Base-by-base conservation (phyloP, 192 early-diverging fungal species). In the Lobosporangium transversale region DNA sequence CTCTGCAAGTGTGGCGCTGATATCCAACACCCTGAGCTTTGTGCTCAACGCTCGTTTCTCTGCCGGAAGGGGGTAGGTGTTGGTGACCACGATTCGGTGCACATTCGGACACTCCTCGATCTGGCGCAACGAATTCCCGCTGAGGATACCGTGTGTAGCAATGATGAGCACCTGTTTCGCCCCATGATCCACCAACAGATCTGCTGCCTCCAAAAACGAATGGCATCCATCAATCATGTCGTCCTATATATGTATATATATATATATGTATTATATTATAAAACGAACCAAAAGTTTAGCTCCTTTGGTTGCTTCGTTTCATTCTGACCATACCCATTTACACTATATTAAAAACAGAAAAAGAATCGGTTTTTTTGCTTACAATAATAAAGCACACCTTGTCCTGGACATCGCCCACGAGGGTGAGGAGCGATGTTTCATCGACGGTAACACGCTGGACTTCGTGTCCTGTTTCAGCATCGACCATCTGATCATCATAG, bases 141-240 rank as follows among this genome's bases (percentile, higher is more conserved):
- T 95, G 42, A 99, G 83, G 61, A 99, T 91, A 23, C 95, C 98
- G 62, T 99, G 98, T 6, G 95, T 95, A 0, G 94, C 96, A 58
- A 99, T 90, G 51, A 97, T 90, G 66, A 93, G 92, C 15, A 99
- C 95, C 26, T 83, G 83, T 62, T 89, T 89, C 6, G 91, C 93
- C 60, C 80, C 76, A 68, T 95, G 93, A 45, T 86, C 86, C 65
- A 94, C 90, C 67, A 98, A 82, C 65, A 94, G 93, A 62, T 94
- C 91, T 50, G 95, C 94, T 18, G 96, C 93, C 59, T 95, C 93
- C 68, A 96, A 78, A 75, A 97, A 97, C n/a, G 95, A 92, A 61
- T 90, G 87, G 57, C 92, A 89, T 23, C 87, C 87, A 68, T 99
- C 96, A 66, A 98, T 95, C 80, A 96, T 94, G 73, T 99, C 96